Base-by-base conservation (phyloP, 2,329 filamentous ascomycete species). In the Monosporascus ibericus region DNA sequence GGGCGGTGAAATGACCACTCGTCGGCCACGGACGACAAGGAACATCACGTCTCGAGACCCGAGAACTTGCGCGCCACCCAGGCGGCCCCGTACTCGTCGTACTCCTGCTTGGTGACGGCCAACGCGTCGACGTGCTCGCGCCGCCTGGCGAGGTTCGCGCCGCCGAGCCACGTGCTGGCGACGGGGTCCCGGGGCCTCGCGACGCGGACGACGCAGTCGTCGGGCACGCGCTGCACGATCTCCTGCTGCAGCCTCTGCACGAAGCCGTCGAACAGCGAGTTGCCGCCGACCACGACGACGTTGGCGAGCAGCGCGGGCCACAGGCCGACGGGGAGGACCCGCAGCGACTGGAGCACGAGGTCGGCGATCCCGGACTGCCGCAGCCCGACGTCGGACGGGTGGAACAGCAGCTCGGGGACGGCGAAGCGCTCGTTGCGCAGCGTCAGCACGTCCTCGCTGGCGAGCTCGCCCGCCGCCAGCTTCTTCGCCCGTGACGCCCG, bases 401-500 rank as follows among this genome's bases (percentile, higher is more conserved):
- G 87, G 72, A 99, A 97, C 3, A 99, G 73, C 6, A 97, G 77
- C 67, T 99, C 94, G 0, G 94, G 92, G 0, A 96, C 87, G 2
- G 84, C 77, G 66, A 99, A 99, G 46, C 92, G 83, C 72, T 99
- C 94, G 68, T 96, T 97, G 5, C 90, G 86, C 9, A 99, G 76
- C 0, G 91, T 90, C 57, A 99, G 72, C 15, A 92, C 77, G 66
- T 97, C 92, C 66, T 97, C 92, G 24, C 77, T 76, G 11, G 75
- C 63, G 30, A 34, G 2, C 49, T 73, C 67, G 63, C 72, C 71
- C 1, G 71, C 70, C 1, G 74, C 68, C 17, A 76, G 63, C 59
- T 76, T 79, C 27, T 70, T 70, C 3, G 76, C 72, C 44, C 74
- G 76, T 1, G 82, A 79, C 42, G 85, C 79, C 30, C 78, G 72